Evolutionary conservation across 2,329 filamentous ascomycete genomes (phyloP), one percentile per base, ranked within the genome.

Genomic region (Penicillium occitanis): DNA sequence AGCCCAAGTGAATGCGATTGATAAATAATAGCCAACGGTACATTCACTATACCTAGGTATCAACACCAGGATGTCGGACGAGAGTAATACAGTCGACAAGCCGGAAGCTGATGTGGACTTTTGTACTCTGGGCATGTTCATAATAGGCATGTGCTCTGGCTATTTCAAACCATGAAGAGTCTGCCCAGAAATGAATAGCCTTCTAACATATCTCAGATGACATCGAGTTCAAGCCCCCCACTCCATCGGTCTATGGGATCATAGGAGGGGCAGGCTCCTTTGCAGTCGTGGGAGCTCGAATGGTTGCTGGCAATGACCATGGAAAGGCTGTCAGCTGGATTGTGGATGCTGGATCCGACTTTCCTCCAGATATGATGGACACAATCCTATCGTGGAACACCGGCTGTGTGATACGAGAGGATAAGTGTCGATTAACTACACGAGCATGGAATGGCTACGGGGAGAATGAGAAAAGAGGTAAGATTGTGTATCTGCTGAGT

Each of bases 361-460:
- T 98, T 70, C 93, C 94, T 0, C 69, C 81, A 0, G 79, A 85
- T 13, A 82, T 96, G 62, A 84, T 85, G 58, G 74, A 83, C 1
- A 82, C 86, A 51, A 88, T 99, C 70, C 79, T 85, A 14, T 84
- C 86, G 51, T 97, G 95, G 93, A 79, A 88, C 17, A 97, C 93
- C 1, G 86, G 87, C 5, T 91, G 87, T 22, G 73, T 92, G 17
- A 81, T 95, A 69, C 87, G 93, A 63, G 80, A 87, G 59, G 88
- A 91, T 63, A 81, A 83, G 1, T 77, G 84, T 6, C 87, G 91
- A 28, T 82, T 91, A 60, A 98, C 94, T 2, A 99, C 95, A 0
- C 87, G 92, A 55, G 93, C 91, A 55, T 97, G 92, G 92, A 98
- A 98, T 76, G 91, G 91, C 60, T 98, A 98, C 75, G 87, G 89